A percentile compares a stretch with the other conserved stretches of the same genome.
Conservation (phyloP, 2,329 filamentous ascomycete genomes). For the Exserohilum turcica region DNA sequence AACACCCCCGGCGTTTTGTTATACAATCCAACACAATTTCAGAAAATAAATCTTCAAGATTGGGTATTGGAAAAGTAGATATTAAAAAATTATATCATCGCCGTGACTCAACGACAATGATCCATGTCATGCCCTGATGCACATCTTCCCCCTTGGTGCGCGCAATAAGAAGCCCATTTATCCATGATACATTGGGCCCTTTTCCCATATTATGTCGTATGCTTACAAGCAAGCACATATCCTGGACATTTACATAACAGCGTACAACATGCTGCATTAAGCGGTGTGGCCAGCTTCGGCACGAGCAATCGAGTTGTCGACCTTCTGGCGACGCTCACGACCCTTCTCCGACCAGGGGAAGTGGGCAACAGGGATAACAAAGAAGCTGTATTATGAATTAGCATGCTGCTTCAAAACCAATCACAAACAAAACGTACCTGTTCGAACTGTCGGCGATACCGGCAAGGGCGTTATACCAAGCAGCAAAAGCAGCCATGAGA, state of each 20-base stretch:
- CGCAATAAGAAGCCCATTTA: not conserved
- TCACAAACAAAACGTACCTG: conserved; percentile 42
- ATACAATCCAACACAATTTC: too few species aligned
- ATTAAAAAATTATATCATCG: conserved; percentile 11
- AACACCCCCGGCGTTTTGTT: too few species aligned
- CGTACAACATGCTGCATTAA: not conserved
- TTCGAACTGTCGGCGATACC: conserved; percentile 62
- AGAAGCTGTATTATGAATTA: conserved; percentile 67
- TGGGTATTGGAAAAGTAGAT: conserved; percentile 9
- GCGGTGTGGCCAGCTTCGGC: conserved; percentile 11
- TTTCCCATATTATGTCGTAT: not conserved
- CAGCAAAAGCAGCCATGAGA: conserved; percentile 58
- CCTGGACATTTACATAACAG: not conserved
- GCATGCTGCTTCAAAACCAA: not conserved
- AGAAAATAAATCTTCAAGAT: not conserved
- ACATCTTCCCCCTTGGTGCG: not conserved
- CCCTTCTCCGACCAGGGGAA: conserved; percentile 80
- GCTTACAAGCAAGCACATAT: not conserved
- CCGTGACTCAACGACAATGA: not conserved
- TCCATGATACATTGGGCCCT: not conserved
- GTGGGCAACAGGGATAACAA: conserved; percentile 88
- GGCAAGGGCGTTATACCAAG: conserved; percentile 61
- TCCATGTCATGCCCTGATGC: not conserved
- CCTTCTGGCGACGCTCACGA: conserved; percentile 45
- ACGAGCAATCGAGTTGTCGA: conserved; percentile 48